A percentile compares a stretch with the other conserved stretches of the same genome.
Evolutionary conservation across 1,139 yeast genomes (phyloP).

Genomic region (Geotrichum citri-aurantii): DNA sequence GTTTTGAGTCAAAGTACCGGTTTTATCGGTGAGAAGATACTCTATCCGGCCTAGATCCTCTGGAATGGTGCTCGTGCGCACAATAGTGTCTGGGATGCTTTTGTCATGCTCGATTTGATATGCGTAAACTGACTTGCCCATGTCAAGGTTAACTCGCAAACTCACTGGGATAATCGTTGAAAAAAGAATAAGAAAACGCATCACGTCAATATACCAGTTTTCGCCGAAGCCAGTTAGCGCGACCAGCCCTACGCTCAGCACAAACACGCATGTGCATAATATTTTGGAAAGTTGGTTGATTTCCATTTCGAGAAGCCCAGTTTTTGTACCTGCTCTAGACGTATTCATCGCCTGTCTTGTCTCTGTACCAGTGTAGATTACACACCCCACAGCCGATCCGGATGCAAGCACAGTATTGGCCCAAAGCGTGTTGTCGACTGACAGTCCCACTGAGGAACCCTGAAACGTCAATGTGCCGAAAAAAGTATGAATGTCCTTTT

Average conservation of each 20-base stretch:
- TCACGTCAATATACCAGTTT: constrained; percentile 82
- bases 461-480: constrained; percentile 61
- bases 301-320: constrained; percentile 84
- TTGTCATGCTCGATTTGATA: constrained; percentile 87
- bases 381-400: constrained; percentile 82
- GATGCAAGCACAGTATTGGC: constrained; percentile 96
- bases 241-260: constrained; percentile 71
- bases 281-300: constrained; percentile 85
- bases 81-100: constrained; percentile 79
- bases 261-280: constrained; percentile 77
- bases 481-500: constrained; percentile 76
- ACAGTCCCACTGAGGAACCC: constrained; percentile 57
- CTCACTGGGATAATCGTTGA: constrained; percentile 96
- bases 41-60: constrained; percentile 97
- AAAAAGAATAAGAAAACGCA: constrained; percentile 85
- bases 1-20: constrained; percentile 96
- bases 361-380: constrained; percentile 84
- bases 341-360: constrained; percentile 95
- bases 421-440: constrained; percentile 93
- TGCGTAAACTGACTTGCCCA: constrained; percentile 95
- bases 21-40: constrained; percentile 85
- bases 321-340: constrained; percentile 80
- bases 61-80: constrained; percentile 94
- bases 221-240: constrained; percentile 69
- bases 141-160: constrained; percentile 84